Conservation (phyloP, 164 flowering plant species). For the Berberis vulgaris region DNA sequence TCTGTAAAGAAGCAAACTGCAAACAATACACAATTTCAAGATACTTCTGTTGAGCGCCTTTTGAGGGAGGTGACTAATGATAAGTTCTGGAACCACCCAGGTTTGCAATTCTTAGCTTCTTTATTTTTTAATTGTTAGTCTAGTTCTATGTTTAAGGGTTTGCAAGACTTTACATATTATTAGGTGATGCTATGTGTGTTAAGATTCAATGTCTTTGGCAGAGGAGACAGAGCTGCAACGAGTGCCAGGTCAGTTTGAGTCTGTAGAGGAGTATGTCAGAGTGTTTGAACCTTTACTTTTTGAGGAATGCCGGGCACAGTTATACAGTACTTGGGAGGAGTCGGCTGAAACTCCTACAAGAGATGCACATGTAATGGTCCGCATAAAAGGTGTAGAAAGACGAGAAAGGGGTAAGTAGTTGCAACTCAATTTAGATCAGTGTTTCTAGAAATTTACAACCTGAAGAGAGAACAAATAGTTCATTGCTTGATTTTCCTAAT, state of each 20-base stretch:
- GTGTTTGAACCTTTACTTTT: slow-evolving; percentile 97
- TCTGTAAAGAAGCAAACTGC: slow-evolving; percentile 49
- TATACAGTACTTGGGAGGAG: slow-evolving; percentile 94
- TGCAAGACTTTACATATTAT: no score
- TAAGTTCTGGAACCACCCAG: slow-evolving; percentile 91
- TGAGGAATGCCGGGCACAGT: slow-evolving; percentile 98
- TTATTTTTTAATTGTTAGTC: no score
- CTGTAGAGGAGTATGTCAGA: slow-evolving; percentile 86
- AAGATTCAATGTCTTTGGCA: slow-evolving; percentile 15
- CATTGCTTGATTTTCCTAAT: no score
- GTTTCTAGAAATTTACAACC: not conserved
- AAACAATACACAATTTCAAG: slow-evolving; percentile 40
- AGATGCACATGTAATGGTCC: slow-evolving; percentile 68
- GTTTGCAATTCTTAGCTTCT: slow-evolving; percentile 23
- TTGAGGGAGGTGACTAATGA: slow-evolving; percentile 93
- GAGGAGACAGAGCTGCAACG: slow-evolving; percentile 84
- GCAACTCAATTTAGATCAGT: not conserved
- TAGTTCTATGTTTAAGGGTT: no score
- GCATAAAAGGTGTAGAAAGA: slow-evolving; percentile 62
- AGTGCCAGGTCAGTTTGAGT: slow-evolving; percentile 90
- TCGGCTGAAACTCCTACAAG: slow-evolving; percentile 48
- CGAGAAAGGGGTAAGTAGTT: slow-evolving; percentile 80
- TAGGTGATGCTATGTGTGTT: no score
- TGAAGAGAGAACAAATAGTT: no score
- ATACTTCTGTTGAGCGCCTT: slow-evolving; percentile 92